A percentile compares a stretch with the other conserved stretches of the same genome.
phyloP scores from a whole-genome alignment of 805 yeast genomes.

The Wickerhamiella galacta region DNA sequence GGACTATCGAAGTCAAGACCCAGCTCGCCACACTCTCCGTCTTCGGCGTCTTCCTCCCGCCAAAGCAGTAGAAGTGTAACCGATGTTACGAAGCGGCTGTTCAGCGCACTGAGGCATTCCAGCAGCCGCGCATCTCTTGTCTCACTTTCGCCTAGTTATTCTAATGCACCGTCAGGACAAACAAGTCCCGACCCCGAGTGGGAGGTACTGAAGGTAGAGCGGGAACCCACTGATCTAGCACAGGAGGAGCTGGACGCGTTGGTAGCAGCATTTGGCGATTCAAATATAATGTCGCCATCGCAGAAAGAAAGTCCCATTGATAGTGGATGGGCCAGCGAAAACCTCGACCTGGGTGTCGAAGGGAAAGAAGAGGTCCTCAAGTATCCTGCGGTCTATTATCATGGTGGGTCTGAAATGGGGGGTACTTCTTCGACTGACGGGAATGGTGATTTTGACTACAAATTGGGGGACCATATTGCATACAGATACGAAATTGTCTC shows the following conservation, averaged over 20 bases:
- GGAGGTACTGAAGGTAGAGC: constrained; percentile 7
- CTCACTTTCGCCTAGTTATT: not conserved
- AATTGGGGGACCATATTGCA: constrained; percentile 71
- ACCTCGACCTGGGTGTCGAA: too few species aligned
- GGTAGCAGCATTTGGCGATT: too few species aligned
- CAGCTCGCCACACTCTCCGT: not conserved
- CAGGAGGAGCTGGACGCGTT: constrained; percentile 6
- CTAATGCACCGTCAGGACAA: not conserved
- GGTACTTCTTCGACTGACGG: constrained; percentile 26
- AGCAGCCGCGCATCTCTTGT: not conserved
- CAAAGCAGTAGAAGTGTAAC: not conserved
- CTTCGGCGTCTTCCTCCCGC: not conserved
- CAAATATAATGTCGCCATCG: too few species aligned
- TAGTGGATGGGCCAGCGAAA: too few species aligned
- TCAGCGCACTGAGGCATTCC: not conserved
- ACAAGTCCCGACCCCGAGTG: constrained; percentile 1
- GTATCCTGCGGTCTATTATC: constrained; percentile 32
- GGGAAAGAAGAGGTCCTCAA: constrained; percentile 42
- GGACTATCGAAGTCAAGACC: not conserved
- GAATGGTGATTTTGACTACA: constrained; percentile 41
- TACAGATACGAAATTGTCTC: constrained; percentile 50
- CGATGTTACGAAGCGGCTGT: not conserved
- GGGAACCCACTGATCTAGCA: constrained; percentile 7
- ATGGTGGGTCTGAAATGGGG: too few species aligned
- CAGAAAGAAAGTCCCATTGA: too few species aligned